Evolutionary conservation across 805 yeast genomes (phyloP), one percentile per base, ranked within the genome.

Genomic region (Metschnikowia baotianmanensis): DNA sequence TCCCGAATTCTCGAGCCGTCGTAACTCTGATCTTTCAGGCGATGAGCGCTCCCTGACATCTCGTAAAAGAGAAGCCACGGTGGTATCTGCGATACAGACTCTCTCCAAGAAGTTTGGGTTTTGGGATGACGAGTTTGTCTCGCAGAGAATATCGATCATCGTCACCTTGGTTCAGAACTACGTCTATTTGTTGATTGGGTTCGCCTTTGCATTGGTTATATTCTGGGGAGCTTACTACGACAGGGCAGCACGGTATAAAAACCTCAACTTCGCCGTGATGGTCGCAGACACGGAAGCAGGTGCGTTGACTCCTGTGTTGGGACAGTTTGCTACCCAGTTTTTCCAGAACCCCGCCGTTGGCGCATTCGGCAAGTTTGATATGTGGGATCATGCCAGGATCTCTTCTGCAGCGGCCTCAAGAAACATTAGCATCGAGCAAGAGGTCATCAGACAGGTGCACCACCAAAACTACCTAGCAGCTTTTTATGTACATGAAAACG

Each of bases 151-250:
- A 28, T 38, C 48, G 6, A 57, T 62, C 22, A 26, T 48, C 15
- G 25, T 47, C 16, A 56, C 62, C 3, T 51, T 59, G 34, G 31
- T 50, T 5, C 34, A 42, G n/a, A 62, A 62, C 50, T 62, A 62
- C 31, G 23, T 47, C 26, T 51, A 18, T 41, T 26, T 59, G 36
- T 18, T 54, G 11, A 35, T 55, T 7, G 62, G 63, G 7, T 61
- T 63, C 35, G 38, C 51, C 13, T 32, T 44, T 4, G 56, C 57
- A 1, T 51, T 63, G 7, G 56, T 58, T 37, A 46, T 63, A n/a
- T 63, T 62, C 39, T 62, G 67, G 67, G 67, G 67, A 9, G 46
- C 60, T 1, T 62, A 59, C 46, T 59, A 50, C 27, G 36, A 52
- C 24, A 47, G 67, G 15, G 29, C 43, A 3, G 25, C 46, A 7